These are phyloP conservation scores for Apophysomyces elegans DNA, from an alignment of 371 early-diverging fungal species.

Conservation along the genomic window DNA sequence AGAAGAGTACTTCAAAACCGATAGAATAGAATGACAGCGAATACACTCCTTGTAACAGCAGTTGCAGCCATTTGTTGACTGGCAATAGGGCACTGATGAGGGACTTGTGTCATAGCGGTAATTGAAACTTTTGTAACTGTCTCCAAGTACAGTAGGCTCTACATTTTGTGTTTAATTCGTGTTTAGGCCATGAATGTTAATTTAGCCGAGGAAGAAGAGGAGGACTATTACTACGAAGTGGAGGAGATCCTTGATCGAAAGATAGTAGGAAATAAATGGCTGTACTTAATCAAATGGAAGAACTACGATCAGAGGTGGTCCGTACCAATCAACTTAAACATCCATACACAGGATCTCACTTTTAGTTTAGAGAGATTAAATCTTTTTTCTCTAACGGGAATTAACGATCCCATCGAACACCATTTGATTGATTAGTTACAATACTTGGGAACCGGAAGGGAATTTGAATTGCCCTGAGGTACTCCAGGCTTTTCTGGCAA, in stretches of 20 bases:
- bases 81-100: too few species aligned
- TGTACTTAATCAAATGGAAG: constrained; percentile 29
- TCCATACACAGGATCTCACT: not conserved
- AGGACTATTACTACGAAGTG: constrained; percentile 19
- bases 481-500: not conserved
- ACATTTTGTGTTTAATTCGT: not conserved
- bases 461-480: constrained; percentile 25
- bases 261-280: not conserved
- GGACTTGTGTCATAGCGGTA: too few species aligned
- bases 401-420: not conserved
- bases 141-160: too few species aligned
- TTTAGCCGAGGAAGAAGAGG: constrained; percentile 3
- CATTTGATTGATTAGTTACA: constrained; percentile 13
- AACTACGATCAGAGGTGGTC: constrained; percentile 26
- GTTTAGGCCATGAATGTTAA: not conserved
- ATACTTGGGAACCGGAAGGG: constrained; percentile 31
- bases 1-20: too few species aligned
- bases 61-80: too few species aligned
- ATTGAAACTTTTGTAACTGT: too few species aligned
- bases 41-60: too few species aligned
- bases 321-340: not conserved
- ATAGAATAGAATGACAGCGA: too few species aligned
- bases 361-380: not conserved
- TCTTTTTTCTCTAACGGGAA: not conserved
- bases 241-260: constrained; percentile 16